A percentile compares a stretch with the other conserved stretches of the same genome.
Evolutionary conservation across 371 early-diverging fungal species (phyloP).

Genomic region (Thermomucor indicae-seudaticae): DNA sequence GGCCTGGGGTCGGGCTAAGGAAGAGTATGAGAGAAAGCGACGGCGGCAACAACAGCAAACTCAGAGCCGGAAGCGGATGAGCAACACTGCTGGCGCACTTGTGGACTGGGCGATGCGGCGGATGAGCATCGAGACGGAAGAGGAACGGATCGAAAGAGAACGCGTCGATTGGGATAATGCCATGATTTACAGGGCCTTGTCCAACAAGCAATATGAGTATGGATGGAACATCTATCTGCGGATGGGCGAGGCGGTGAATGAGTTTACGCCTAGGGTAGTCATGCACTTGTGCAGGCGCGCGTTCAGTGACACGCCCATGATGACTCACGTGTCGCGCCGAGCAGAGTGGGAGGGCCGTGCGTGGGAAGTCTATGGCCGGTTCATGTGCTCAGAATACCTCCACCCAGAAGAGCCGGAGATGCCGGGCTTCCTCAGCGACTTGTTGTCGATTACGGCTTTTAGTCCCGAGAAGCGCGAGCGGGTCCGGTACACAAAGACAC

Average conservation of each 20-base stretch:
- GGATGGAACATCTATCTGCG: constrained; percentile 31
- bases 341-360: constrained; percentile 32
- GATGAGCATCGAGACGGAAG: constrained; percentile 9
- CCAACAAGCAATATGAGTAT: constrained; percentile 29
- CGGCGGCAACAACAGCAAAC: constrained; percentile 7
- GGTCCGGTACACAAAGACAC: constrained; percentile 24
- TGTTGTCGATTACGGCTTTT: constrained; percentile 22
- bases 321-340: constrained; percentile 21
- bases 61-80: background rate
- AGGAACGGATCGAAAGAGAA: constrained; percentile 9
- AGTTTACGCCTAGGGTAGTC: constrained; percentile 25
- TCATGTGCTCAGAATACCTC: constrained; percentile 37
- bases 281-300: constrained; percentile 41
- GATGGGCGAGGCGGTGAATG: constrained; percentile 27
- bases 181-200: constrained; percentile 26
- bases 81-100: constrained; percentile 3
- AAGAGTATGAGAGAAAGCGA: constrained; percentile 16
- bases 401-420: constrained; percentile 28
- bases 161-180: constrained; percentile 31
- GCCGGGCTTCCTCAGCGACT: constrained; percentile 29
- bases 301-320: constrained; percentile 14
- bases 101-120: constrained; percentile 22
- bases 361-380: constrained; percentile 30
- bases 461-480: constrained; percentile 22
- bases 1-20: constrained; percentile 22